Evolutionary conservation across 805 yeast species (phyloP).

Genomic region (Ogataea nonfermentans): DNA sequence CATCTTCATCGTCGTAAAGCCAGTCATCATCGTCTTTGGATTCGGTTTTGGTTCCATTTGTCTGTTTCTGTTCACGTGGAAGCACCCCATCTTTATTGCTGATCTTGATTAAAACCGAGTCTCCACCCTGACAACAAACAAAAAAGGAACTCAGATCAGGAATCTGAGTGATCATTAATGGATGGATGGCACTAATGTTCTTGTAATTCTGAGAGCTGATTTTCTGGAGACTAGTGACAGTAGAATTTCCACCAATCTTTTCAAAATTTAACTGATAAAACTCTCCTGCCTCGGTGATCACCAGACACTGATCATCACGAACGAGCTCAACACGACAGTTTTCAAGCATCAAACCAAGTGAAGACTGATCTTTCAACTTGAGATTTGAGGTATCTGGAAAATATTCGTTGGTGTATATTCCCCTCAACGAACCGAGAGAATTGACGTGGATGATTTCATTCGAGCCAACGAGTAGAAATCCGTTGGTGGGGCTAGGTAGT

Average conservation of each 20-base stretch:
- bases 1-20: conserved; percentile 37
- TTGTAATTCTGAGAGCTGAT: conserved; percentile 23
- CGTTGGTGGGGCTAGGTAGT: conserved; percentile 62
- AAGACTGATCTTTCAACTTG: conserved; percentile 45
- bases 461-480: conserved; percentile 67
- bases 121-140: conserved; percentile 59
- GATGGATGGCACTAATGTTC: conserved; percentile 30
- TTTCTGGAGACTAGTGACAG: conserved; percentile 27
- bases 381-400: conserved; percentile 41
- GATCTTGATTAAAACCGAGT: conserved; percentile 51
- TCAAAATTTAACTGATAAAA: conserved; percentile 36
- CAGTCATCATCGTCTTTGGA: conserved; percentile 44
- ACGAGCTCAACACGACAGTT: conserved; percentile 41
- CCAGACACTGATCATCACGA: conserved; percentile 36
- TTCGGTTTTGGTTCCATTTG: conserved; percentile 9
- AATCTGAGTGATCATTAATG: conserved; percentile 42
- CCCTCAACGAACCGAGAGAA: conserved; percentile 65
- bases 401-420: conserved; percentile 60
- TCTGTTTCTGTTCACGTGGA: not conserved
- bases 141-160: conserved; percentile 46
- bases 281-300: conserved; percentile 44
- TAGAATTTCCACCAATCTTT: conserved; percentile 36
- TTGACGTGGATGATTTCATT: conserved; percentile 80
- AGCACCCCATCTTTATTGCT: conserved; percentile 24
- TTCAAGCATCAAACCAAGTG: conserved; percentile 54